Base-by-base conservation (phyloP, 2,329 filamentous ascomycete species). In the Penicillium sp. region DNA sequence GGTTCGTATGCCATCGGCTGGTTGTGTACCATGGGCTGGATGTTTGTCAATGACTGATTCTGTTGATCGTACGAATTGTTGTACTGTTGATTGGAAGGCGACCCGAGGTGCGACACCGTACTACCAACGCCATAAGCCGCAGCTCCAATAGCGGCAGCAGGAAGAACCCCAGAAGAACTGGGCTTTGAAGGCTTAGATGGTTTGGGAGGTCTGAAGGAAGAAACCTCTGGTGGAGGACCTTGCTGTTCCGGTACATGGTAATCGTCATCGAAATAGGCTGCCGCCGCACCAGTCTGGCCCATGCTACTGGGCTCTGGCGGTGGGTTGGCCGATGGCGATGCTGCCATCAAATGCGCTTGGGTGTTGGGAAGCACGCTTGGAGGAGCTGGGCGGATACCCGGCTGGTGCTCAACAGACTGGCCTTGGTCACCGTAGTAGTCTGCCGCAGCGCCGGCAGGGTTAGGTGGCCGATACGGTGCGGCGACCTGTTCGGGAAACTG, bases 391-490 rank as follows among this genome's bases (percentile, higher is more conserved):
- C 84, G 76, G 10, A 84, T 75, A n/a, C 84, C 84, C 7, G 84
- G 84, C 66, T 87, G 84, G 11, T 74, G 67, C 9, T 74, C 66
- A 2, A 87, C 83, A 16, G 82, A 85, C 64, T 86, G 74, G 10
- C 84, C 84, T 61, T 83, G 78, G 64, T 86, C 84, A 40, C 80
- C 78, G 66, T 86, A 87, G 67, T 84, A 87, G 32, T 85, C 82
- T 14, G 84, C 79, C 6, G 83, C 83, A 34, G 77, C 75, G 30
- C 84, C 84, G 49, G 78, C 77, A 18, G 76, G 74, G 38, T 76
- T 67, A 52, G 73, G 70, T 49, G 78, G 77, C 50, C 74, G 70
- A 61, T 78, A 80, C 40, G 81, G 76, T 45, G 72, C 67, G 9
- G 79, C 61, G 55, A 70, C 78, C 10, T 73, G 68, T 6, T 68